A percentile compares a stretch with the other conserved stretches of the same genome.
These are phyloP conservation scores for Curvularia spicifera DNA, from an alignment of 2,329 filamentous ascomycete genomes.

Conservation along the genomic window DNA sequence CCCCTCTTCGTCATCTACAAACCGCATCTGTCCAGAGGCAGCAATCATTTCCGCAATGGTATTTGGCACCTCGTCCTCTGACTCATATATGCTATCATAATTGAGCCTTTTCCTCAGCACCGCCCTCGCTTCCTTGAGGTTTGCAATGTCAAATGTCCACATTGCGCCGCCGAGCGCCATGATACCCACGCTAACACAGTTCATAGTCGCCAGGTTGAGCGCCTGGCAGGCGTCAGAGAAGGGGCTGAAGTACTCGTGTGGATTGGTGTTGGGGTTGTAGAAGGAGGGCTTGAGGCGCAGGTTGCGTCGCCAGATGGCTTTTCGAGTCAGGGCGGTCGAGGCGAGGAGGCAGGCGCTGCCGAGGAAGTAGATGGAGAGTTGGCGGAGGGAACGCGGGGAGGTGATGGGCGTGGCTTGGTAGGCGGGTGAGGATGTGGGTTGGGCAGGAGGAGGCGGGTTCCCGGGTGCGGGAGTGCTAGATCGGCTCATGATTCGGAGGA, in stretches of 20 bases:
- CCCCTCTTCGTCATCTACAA: constrained; percentile 25
- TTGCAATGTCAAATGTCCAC: constrained; percentile 76
- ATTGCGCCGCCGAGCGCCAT: constrained; percentile 75
- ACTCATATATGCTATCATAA: constrained; percentile 62
- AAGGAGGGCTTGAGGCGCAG: constrained; percentile 70
- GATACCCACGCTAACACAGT: constrained; percentile 77
- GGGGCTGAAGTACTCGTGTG: constrained; percentile 62
- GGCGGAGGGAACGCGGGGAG: constrained; percentile 62
- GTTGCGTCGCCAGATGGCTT: constrained; percentile 70
- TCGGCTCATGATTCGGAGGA: constrained; percentile 32
- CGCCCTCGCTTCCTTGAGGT: constrained; percentile 61
- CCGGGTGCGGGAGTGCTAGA: constrained; percentile 30
- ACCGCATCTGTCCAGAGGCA: constrained; percentile 54
- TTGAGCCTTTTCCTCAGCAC: constrained; percentile 64
- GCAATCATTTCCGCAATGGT: constrained; percentile 42
- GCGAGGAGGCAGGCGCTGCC: constrained; percentile 78
- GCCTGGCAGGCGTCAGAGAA: constrained; percentile 80
- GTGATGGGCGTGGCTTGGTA: constrained; percentile 46
- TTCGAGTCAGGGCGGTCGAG: constrained; percentile 67
- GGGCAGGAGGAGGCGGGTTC: constrained; percentile 18
- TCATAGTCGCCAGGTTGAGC: constrained; percentile 84
- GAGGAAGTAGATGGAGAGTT: constrained; percentile 73
- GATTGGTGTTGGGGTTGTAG: constrained; percentile 67
- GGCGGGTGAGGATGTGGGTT: no score
- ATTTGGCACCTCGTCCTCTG: constrained; percentile 33